Percentiles rank a stretch among this genome's conserved stretches.
phyloP scores from a whole-genome alignment of 2,329 filamentous ascomycete genomes.

The Phyllosticta citrichinensis region DNA sequence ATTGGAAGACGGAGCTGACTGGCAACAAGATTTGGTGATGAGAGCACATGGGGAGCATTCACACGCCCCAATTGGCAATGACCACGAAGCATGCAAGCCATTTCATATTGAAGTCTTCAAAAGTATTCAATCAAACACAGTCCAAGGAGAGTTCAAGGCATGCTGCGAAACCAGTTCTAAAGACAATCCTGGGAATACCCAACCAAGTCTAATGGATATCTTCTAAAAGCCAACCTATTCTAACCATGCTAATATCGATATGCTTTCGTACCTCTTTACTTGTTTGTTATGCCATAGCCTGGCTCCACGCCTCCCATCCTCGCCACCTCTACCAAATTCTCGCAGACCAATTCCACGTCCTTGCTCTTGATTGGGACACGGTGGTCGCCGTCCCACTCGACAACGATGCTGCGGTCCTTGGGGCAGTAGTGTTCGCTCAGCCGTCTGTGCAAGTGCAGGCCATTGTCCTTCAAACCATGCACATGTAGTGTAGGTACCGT shows the following conservation, averaged over 20 bases:
- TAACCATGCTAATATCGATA: not conserved
- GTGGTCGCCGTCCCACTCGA: constrained; percentile 68
- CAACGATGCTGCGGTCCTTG: constrained; percentile 40
- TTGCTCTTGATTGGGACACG: constrained; percentile 57
- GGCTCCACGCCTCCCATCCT: constrained; percentile 8
- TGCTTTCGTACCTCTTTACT: not conserved
- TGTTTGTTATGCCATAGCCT: not conserved
- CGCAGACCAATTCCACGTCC: constrained; percentile 42
- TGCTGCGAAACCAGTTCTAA: not conserved
- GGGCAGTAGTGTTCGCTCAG: constrained; percentile 52
- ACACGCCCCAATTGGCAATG: too few species aligned
- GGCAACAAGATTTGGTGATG: too few species aligned
- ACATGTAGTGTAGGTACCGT: constrained; percentile 56
- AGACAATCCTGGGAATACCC: not conserved
- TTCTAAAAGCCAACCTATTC: not conserved
- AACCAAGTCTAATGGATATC: not conserved
- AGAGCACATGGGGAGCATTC: too few species aligned
- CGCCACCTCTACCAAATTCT: not conserved
- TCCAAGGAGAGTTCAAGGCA: too few species aligned
- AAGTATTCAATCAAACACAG: too few species aligned
- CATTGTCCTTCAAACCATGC: constrained; percentile 52
- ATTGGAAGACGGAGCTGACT: too few species aligned
- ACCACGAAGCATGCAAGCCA: too few species aligned
- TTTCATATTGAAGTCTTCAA: too few species aligned
- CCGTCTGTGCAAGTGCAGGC: constrained; percentile 48